These are phyloP conservation scores for Garcia nutans DNA, from an alignment of 345 rosid species.

Conservation along the genomic window DNA sequence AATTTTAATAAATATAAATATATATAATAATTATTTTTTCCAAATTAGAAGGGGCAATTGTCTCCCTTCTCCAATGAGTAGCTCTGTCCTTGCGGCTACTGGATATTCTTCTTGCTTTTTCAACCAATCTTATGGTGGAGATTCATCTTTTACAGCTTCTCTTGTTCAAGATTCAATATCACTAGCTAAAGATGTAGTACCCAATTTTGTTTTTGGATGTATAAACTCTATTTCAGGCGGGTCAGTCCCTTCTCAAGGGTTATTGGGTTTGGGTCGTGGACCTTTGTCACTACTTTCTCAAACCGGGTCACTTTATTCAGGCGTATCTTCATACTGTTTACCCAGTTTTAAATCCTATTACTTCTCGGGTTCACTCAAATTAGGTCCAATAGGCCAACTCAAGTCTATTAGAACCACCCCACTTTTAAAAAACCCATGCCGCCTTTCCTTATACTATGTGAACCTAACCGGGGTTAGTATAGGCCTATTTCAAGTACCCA, in stretches of 20 bases:
- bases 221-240: conserved; percentile 49
- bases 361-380: conserved; percentile 81
- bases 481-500: conserved; percentile 49
- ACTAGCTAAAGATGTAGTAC: conserved; percentile 47
- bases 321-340: conserved; percentile 75
- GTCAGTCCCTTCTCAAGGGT: conserved; percentile 75
- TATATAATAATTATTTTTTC: too few species aligned
- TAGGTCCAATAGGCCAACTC: conserved; percentile 75
- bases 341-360: conserved; percentile 80
- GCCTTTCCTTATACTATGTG: conserved; percentile 83
- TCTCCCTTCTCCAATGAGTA: too few species aligned
- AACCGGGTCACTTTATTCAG: conserved; percentile 59
- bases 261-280: conserved; percentile 86
- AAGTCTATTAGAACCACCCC: conserved; percentile 58
- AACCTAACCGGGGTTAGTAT: conserved; percentile 80
- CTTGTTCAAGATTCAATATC: conserved; percentile 57
- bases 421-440: conserved; percentile 61
- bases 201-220: conserved; percentile 65
- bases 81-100: too few species aligned
- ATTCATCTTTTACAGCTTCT: conserved; percentile 65
- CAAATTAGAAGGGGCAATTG: too few species aligned
- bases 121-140: conserved; percentile 86
- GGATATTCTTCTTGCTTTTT: conserved; percentile 44
- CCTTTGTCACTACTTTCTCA: conserved; percentile 67
- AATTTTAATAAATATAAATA: too few species aligned